Conservation (phyloP, 331 rosid genomes). For the Pyrus hybrid region DNA sequence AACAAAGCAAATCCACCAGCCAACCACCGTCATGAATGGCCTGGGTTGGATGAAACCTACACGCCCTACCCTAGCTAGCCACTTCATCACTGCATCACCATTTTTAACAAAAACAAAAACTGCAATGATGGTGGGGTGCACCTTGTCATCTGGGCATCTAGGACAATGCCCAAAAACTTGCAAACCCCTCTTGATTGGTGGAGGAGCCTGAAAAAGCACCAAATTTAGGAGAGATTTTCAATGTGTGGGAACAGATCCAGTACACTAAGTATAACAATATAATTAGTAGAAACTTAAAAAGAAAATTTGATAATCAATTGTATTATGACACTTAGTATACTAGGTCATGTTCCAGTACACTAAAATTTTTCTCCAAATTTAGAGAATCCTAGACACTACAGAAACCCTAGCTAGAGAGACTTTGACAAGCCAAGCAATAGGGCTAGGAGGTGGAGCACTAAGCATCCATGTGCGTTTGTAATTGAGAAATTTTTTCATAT, state of each 20-base stretch:
- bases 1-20: neutral
- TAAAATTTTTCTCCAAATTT: no score
- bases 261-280: no score
- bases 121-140: constrained; percentile 47
- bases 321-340: no score
- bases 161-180: constrained; percentile 18
- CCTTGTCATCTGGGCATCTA: constrained; percentile 13
- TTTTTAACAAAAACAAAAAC: neutral
- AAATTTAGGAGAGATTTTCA: no score
- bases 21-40: neutral
- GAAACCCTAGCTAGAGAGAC: neutral
- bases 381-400: no score
- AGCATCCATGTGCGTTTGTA: constrained; percentile 43
- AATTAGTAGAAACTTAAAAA: no score
- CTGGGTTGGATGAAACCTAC: neutral
- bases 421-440: constrained; percentile 32
- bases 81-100: constrained; percentile 1
- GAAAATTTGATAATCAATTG: no score
- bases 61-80: constrained; percentile 4
- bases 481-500: no score
- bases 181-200: constrained; percentile 8
- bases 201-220: neutral
- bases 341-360: no score
- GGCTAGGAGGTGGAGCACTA: constrained; percentile 36
- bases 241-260: rapidly evolving